A percentile compares a stretch with the other conserved stretches of the same genome.
Evolutionary conservation across 129 eudicot species (phyloP).

Genomic region (Arctium minus): DNA sequence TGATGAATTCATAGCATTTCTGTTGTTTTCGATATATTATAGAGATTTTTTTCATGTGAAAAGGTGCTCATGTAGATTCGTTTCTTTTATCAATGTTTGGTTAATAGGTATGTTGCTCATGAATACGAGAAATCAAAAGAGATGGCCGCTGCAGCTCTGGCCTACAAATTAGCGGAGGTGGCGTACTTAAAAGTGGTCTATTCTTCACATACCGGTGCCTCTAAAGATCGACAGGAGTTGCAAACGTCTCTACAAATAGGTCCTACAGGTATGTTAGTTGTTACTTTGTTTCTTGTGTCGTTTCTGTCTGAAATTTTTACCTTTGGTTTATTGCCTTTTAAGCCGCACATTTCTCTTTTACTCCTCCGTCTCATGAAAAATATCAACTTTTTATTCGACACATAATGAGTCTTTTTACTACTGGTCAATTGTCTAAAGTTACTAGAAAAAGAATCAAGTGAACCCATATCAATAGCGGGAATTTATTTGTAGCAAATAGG

Average conservation of each 20-base stretch:
- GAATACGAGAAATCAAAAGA: constrained; percentile 86
- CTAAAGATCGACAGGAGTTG: constrained; percentile 78
- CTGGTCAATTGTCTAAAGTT: no score
- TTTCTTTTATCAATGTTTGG: neutral
- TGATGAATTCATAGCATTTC: neutral
- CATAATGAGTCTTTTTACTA: no score
- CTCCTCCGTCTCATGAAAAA: no score
- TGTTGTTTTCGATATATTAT: neutral
- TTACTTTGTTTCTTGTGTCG: neutral
- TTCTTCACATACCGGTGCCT: constrained; percentile 68
- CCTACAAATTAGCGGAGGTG: constrained; percentile 90
- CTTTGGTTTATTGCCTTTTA: neutral
- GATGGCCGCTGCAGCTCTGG: constrained; percentile 95
- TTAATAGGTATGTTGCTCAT: constrained; percentile 86
- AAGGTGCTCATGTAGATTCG: neutral
- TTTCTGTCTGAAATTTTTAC: neutral
- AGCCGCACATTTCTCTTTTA: no score
- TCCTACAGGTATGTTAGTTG: constrained; percentile 59
- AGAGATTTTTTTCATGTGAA: neutral
- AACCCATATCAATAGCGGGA: no score
- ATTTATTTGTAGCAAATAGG: no score
- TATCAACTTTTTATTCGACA: no score
- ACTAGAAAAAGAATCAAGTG: no score
- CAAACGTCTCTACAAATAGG: constrained; percentile 74
- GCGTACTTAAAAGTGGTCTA: constrained; percentile 87